Evolutionary conservation across 257 asterid genomes (phyloP).

Genomic region (Salvia miltiorrhiza): DNA sequence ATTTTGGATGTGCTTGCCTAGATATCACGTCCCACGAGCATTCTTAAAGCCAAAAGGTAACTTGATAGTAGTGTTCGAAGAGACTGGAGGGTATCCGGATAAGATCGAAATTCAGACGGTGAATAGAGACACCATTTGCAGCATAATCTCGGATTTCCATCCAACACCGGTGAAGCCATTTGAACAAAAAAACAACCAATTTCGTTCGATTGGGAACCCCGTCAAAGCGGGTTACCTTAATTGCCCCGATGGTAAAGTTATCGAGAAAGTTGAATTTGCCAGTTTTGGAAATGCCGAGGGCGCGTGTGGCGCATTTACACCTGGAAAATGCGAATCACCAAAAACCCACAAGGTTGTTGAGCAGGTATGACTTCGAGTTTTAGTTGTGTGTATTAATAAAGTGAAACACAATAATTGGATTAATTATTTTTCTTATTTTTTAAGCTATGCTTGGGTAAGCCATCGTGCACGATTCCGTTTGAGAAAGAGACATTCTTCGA

Average conservation of each 20-base stretch:
- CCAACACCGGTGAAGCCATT: slow-evolving; percentile 49
- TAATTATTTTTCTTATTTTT: neutral
- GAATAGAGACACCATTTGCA: slow-evolving; percentile 81
- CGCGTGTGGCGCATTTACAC: slow-evolving; percentile 54
- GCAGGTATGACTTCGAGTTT: slow-evolving; percentile 25
- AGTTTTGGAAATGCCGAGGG: slow-evolving; percentile 65
- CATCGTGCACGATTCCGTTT: slow-evolving; percentile 55
- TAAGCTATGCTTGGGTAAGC: slow-evolving; percentile 70
- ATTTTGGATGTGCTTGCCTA: neutral
- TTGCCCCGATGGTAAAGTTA: slow-evolving; percentile 52
- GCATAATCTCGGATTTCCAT: slow-evolving; percentile 47
- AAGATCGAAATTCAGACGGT: slow-evolving; percentile 48
- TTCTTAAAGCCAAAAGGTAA: slow-evolving; percentile 64
- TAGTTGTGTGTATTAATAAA: neutral
- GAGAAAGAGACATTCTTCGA: slow-evolving; percentile 41
- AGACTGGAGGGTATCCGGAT: slow-evolving; percentile 64
- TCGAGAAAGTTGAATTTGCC: slow-evolving; percentile 55
- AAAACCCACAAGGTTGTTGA: slow-evolving; percentile 36
- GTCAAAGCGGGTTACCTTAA: slow-evolving; percentile 46
- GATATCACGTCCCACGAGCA: slow-evolving; percentile 87
- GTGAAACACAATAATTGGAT: neutral
- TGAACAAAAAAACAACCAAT: slow-evolving; percentile 42
- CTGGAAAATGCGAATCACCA: slow-evolving; percentile 52
- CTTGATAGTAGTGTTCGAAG: slow-evolving; percentile 66
- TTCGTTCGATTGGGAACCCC: slow-evolving; percentile 30